These are phyloP conservation scores for Truncatella angustata DNA, from an alignment of 2,329 filamentous ascomycete species.

Conservation along the genomic window DNA sequence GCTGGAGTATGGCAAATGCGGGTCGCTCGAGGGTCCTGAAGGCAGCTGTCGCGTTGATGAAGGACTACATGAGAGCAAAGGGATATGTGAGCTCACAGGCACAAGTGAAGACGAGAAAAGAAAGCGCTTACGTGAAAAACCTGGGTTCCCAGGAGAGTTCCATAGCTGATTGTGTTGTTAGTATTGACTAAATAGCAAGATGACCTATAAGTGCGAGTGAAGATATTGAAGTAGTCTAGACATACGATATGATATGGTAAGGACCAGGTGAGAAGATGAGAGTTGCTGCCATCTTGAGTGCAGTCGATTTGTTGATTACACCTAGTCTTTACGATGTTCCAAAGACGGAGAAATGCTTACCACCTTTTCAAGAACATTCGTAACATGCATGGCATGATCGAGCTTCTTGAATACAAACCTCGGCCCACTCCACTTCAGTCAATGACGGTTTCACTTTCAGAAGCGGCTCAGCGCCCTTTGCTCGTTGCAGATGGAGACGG, in stretches of 20 bases:
- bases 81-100: neutral
- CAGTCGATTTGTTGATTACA: neutral
- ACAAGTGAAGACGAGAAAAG: neutral
- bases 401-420: neutral
- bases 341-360: neutral
- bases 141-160: slow-evolving; percentile 80
- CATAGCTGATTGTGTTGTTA: slow-evolving; percentile 60
- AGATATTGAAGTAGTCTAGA: slow-evolving; percentile 6
- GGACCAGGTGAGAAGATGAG: slow-evolving; percentile 63
- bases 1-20: slow-evolving; percentile 79
- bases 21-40: slow-evolving; percentile 75
- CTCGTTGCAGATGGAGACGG: neutral
- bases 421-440: slow-evolving; percentile 1
- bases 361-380: neutral
- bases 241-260: slow-evolving; percentile 74
- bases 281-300: slow-evolving; percentile 42
- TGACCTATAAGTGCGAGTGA: neutral
- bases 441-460: slow-evolving; percentile 6
- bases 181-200: neutral
- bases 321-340: neutral
- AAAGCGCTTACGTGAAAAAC: slow-evolving; percentile 69
- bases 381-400: neutral
- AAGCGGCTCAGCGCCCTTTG: neutral
- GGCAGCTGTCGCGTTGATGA: slow-evolving; percentile 70
- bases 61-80: slow-evolving; percentile 53